Evolutionary conservation across 495 filamentous ascomycete species (phyloP).

Genomic region (Xylaria castorea): DNA sequence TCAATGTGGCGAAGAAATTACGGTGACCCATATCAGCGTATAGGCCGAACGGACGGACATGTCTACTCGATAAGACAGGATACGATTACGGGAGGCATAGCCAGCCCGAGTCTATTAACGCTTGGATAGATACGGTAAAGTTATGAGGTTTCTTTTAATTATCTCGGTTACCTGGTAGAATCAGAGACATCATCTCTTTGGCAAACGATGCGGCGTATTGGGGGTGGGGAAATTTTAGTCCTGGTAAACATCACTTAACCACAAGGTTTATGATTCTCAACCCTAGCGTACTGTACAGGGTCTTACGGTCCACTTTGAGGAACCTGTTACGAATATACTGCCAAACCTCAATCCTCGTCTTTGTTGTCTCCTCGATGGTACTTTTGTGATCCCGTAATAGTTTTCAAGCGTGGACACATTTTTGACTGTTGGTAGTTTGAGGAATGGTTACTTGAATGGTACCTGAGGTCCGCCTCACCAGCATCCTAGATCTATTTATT

Average conservation of each 20-base stretch:
- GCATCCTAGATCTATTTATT: neutral
- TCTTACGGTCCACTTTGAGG: neutral
- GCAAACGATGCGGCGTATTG: neutral
- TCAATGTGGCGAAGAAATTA: neutral
- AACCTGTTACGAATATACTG: neutral
- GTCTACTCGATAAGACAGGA: neutral
- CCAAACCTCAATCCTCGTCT: neutral
- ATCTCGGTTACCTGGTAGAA: neutral
- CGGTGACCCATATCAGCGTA: neutral
- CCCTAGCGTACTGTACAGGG: neutral
- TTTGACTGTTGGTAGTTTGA: neutral
- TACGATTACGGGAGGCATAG: neutral
- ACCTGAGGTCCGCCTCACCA: neutral
- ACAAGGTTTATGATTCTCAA: too few species aligned
- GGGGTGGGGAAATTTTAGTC: neutral
- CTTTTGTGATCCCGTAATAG: neutral
- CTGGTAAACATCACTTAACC: neutral
- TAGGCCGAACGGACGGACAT: neutral
- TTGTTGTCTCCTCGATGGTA: neutral
- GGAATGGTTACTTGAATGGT: neutral
- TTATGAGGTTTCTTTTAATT: neutral
- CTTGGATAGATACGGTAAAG: neutral
- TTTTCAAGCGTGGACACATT: neutral
- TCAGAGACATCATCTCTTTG: neutral
- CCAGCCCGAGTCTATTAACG: neutral